These are phyloP conservation scores for Vitis rotundifolia DNA, from an alignment of 164 flowering plant genomes.

Conservation along the genomic window DNA sequence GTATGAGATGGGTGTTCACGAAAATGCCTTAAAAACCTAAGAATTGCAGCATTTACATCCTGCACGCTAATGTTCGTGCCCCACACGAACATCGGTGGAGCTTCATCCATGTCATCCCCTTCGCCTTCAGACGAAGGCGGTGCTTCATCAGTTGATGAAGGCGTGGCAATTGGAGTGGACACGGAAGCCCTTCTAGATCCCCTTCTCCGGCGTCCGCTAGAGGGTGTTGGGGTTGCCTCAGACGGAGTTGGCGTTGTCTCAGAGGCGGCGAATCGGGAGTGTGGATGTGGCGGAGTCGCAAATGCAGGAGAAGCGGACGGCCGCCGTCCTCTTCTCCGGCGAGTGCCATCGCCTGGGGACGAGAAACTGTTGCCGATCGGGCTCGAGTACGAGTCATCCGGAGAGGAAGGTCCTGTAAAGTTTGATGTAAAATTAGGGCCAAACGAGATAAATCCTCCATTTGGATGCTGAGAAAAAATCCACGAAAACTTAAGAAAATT, in stretches of 20 bases:
- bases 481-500: no score
- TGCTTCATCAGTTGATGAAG: constrained; percentile 53
- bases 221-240: background rate
- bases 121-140: constrained; percentile 63
- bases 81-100: constrained; percentile 87
- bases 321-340: constrained; percentile 36
- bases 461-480: no score
- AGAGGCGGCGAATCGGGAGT: constrained; percentile 33
- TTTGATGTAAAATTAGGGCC: background rate
- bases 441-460: background rate
- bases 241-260: constrained; percentile 45
- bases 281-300: constrained; percentile 44
- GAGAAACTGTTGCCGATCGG: constrained; percentile 75
- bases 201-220: constrained; percentile 21
- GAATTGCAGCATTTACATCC: constrained; percentile 79
- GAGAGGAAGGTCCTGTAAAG: constrained; percentile 69
- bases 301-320: constrained; percentile 32
- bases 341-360: constrained; percentile 44
- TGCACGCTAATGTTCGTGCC: constrained; percentile 95
- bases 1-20: constrained; percentile 39
- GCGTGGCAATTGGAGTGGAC: constrained; percentile 35
- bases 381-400: constrained; percentile 59
- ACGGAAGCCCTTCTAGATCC: constrained; percentile 13
- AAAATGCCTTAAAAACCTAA: constrained; percentile 71
- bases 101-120: constrained; percentile 56